Base-by-base conservation (phyloP, 2,329 filamentous ascomycete genomes). In the Diplodia scrobiculata region DNA sequence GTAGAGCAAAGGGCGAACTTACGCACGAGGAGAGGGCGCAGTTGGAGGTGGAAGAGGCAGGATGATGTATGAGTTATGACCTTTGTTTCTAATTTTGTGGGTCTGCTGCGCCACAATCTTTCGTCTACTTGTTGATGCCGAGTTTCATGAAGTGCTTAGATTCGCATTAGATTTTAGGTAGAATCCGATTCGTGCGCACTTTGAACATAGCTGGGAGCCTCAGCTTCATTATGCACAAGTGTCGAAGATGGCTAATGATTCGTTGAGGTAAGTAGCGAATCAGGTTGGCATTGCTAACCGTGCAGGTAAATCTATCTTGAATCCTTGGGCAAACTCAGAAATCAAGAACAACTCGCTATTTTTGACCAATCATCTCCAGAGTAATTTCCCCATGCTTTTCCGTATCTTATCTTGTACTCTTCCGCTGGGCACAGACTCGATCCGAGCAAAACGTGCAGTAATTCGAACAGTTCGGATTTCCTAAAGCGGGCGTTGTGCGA, bases 1-100 rank as follows among this genome's bases (percentile, higher is more conserved):
- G 75, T 3, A 77, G 75, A 60, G 76, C 76, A 19, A 70, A 70
- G 58, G 77, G 75, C 52, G 75, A 67, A 10, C 7, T 62, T 3
- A 62, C 45, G 11, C 2, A 50, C 2, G 58, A 62, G 1, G 58
- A 62, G 19, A 62, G 45, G 5, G 45, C 45, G 41, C 58, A 51
- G 45, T 36, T 50, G 45, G 58, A 62, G 19, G 29, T 25, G 3
- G 41, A 62, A 6, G 55, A 47, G 55, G 25, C 11, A 13, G 13
- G 21, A 41, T 41, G 36, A 41, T 17, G 3, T 5, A 45, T 19
- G 17, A 45, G 41, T 19, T 19, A 10, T 45, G 41, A 10, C 41
- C n/a, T 45, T 45, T 19, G 41, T 45, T 29, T 27, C 25, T 29
- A 29, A 29, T 27, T n/a, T 29, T n/a, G 48, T 17, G 13, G 5